phyloP scores from a whole-genome alignment of 2,329 filamentous ascomycete genomes.

The Apiospora arundinis region DNA sequence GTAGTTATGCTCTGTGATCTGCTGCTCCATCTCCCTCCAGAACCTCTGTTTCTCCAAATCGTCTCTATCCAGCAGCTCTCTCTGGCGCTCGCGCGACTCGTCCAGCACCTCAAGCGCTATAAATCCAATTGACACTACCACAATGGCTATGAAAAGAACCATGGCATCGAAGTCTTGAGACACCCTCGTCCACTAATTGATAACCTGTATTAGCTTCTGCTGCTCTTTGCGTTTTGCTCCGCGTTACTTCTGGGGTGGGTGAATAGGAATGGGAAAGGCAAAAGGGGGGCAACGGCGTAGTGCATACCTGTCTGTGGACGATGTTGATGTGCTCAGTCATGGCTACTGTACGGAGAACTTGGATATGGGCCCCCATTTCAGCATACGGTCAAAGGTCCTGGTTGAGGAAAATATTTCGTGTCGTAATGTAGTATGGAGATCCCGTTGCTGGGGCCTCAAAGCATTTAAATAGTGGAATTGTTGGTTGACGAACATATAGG shows the following conservation, averaged over 20 bases:
- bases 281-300: not conserved
- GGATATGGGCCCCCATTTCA: not conserved
- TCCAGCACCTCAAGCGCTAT: conserved; percentile 21
- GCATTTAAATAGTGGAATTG: not conserved
- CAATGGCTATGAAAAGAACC: conserved; percentile 15
- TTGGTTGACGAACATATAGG: not conserved
- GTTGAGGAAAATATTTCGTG: not conserved
- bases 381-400: not conserved
- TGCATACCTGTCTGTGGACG: not conserved
- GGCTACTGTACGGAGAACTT: not conserved
- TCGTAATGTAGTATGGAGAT: not conserved
- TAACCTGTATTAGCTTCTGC: not conserved
- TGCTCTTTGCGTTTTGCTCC: not conserved
- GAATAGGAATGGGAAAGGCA: not conserved
- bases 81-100: not conserved
- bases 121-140: conserved; percentile 18
- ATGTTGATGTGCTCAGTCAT: conserved; percentile 4
- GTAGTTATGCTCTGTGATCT: not conserved
- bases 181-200: not conserved
- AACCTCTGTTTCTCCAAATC: not conserved
- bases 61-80: not conserved
- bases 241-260: not conserved
- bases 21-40: not conserved
- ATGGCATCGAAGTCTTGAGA: conserved; percentile 12
- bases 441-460: not conserved